These are phyloP conservation scores for Sclerotinia glacialis DNA, from an alignment of 2,329 filamentous ascomycete genomes.

Conservation along the genomic window DNA sequence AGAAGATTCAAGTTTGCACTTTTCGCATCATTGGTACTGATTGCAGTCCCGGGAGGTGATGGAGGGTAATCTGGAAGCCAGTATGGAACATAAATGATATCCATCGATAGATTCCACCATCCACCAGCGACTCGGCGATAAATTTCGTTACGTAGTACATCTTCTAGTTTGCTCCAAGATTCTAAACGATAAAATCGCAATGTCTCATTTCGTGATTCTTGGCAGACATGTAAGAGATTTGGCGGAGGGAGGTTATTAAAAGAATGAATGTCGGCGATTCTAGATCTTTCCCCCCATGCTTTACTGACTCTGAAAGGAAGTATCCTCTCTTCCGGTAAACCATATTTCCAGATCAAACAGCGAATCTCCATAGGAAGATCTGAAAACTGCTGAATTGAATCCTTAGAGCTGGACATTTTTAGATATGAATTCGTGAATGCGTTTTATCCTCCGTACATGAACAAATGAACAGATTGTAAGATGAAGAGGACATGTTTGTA, in stretches of 20 bases:
- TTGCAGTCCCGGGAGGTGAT: neutral
- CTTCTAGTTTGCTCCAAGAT: neutral
- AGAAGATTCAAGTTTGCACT: neutral
- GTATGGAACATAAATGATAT: constrained; percentile 7
- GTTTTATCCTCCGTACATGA: neutral
- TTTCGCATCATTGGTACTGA: neutral
- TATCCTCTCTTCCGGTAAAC: neutral
- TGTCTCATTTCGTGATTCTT: constrained; percentile 8
- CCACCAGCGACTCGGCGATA: neutral
- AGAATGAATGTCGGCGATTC: neutral
- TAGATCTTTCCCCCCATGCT: neutral
- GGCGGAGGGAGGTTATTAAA: neutral
- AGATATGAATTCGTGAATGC: neutral
- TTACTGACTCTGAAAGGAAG: neutral
- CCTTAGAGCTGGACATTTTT: neutral
- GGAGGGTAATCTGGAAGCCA: neutral
- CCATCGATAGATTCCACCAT: constrained; percentile 9
- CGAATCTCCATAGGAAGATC: neutral
- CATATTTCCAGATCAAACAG: neutral
- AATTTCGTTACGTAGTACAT: too few species aligned
- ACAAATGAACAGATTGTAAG: too few species aligned
- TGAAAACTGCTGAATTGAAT: neutral
- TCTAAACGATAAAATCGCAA: neutral
- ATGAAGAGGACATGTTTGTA: too few species aligned
- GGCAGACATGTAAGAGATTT: neutral